Evolutionary conservation across 2,329 filamentous ascomycete genomes (phyloP), one percentile per base, ranked within the genome.

Genomic region (Sclerotinia sclerotiorum): DNA sequence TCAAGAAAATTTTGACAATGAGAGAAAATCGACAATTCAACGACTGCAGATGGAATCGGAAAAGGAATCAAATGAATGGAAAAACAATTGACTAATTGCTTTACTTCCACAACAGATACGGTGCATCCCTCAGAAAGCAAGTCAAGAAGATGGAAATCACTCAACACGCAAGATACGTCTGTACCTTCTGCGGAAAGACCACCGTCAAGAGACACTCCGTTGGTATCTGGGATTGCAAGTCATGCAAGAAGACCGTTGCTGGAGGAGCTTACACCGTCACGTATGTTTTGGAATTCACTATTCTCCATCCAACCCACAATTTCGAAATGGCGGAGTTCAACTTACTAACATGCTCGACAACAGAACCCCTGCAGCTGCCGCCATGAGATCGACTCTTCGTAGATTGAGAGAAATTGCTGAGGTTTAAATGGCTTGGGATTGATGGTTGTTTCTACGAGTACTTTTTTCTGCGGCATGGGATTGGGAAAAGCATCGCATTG

Each of bases 81-180:
- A 10, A 44, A 72, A 64, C 67, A 54, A 19, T 17, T 55, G 49
- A 70, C 74, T 75, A 69, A 76, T 69, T 29, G 29, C 49, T 58
- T 72, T 51, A 57, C 52, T 69, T 67, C 71, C 70, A 15, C 32
- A 65, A 75, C 77, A 94, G 93, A 88, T 97, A 97, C 85, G 95
- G 94, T 94, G 94, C 95, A 82, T 98, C 95, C 80, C 93, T 98
- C 84, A 93, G 94, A 85, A 98, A 98, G 89, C 94, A 93, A 83
- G 90, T 95, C 81, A 98, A 98, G 93, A 97, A 97, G 92, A 97
- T 97, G 91, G 95, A 98, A 90, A 92, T 98, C 83, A 92, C 92
- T 79, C 95, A 98, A 85, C 95, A 99, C 88, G 93, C 93, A 85
- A 91, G 91, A 83, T 98, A 97, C 83, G 89, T 90, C 81, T 98